phyloP scores from a whole-genome alignment of 2,329 filamentous ascomycete species.

The Penicillium sp. region DNA sequence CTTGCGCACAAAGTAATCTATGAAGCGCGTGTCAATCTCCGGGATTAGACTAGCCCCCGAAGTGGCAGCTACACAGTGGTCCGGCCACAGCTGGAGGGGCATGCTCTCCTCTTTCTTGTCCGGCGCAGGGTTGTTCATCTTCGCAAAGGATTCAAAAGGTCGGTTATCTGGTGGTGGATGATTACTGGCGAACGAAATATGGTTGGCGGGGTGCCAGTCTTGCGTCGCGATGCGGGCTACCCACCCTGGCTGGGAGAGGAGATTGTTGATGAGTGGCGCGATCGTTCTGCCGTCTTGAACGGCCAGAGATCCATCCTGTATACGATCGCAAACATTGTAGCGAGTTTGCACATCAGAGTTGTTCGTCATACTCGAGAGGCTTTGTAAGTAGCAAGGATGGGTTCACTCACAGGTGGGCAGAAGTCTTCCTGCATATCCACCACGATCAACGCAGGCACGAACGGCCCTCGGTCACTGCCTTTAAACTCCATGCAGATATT shows the following conservation, averaged over 20 bases:
- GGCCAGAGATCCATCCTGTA: conserved; percentile 73
- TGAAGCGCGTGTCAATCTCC: conserved; percentile 55
- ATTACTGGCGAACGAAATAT: conserved; percentile 84
- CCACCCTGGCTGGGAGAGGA: conserved; percentile 65
- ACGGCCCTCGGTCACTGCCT: conserved; percentile 2
- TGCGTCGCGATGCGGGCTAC: conserved; percentile 73
- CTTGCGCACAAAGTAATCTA: conserved; percentile 71
- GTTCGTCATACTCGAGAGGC: neutral
- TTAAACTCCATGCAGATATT: conserved; percentile 1
- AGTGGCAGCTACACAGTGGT: conserved; percentile 76
- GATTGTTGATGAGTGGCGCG: conserved; percentile 63
- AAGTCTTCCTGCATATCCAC: conserved; percentile 95
- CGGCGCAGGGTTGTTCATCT: conserved; percentile 47
- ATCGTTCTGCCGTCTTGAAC: conserved; percentile 69
- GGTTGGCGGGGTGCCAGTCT: conserved; percentile 78
- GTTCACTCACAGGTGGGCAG: conserved; percentile 67
- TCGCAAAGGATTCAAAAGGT: conserved; percentile 61
- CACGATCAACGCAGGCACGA: conserved; percentile 57
- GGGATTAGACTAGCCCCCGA: conserved; percentile 66
- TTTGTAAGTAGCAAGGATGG: neutral
- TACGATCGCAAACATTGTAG: conserved; percentile 1
- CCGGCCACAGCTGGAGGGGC: conserved; percentile 73
- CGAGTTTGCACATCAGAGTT: conserved; percentile 6
- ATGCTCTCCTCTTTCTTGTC: conserved; percentile 57
- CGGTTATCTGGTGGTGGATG: conserved; percentile 58